A percentile compares a stretch with the other conserved stretches of the same genome.
Evolutionary conservation across 805 yeast genomes (phyloP).

Genomic region (Yamadazyma laniorum): DNA sequence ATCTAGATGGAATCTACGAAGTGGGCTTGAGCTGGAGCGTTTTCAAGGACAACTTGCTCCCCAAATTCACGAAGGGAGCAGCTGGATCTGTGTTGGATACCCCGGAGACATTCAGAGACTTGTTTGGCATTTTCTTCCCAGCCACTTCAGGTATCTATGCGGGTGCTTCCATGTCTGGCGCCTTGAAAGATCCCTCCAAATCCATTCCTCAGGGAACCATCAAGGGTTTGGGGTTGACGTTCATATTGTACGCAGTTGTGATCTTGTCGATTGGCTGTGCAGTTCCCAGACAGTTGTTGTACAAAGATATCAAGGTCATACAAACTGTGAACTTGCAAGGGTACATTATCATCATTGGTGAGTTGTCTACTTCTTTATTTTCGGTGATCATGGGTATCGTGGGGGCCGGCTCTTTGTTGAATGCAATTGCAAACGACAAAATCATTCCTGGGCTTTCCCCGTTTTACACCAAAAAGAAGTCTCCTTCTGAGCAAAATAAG

Average conservation of each 20-base stretch:
- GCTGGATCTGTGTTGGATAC: conserved; percentile 75
- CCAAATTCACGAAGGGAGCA: conserved; percentile 83
- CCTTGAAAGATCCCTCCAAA: conserved; percentile 76
- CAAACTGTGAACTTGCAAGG: conserved; percentile 77
- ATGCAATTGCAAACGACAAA: conserved; percentile 86
- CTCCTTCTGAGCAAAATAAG: conserved; percentile 40
- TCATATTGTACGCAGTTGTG: conserved; percentile 72
- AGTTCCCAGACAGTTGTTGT: conserved; percentile 74
- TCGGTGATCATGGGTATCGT: conserved; percentile 94
- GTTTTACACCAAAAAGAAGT: conserved; percentile 44
- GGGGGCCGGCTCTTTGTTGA: conserved; percentile 89
- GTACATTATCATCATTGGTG: conserved; percentile 77
- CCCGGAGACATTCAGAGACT: conserved; percentile 72
- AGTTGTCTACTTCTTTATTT: conserved; percentile 83
- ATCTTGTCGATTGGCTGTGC: conserved; percentile 77
- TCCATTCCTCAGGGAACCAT: conserved; percentile 94
- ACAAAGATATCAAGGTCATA: conserved; percentile 78
- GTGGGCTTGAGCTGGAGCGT: conserved; percentile 76
- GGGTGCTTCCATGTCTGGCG: conserved; percentile 99
- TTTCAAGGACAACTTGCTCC: conserved; percentile 63
- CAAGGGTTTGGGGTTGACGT: conserved; percentile 76
- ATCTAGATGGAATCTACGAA: conserved; percentile 54
- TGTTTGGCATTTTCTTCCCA: conserved; percentile 95
- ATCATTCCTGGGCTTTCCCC: conserved; percentile 75
- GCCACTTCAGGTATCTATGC: conserved; percentile 99